These are phyloP conservation scores for Chlamydomonas sphaeroides DNA, from an alignment of 139 green algal species.

Conservation along the genomic window DNA sequence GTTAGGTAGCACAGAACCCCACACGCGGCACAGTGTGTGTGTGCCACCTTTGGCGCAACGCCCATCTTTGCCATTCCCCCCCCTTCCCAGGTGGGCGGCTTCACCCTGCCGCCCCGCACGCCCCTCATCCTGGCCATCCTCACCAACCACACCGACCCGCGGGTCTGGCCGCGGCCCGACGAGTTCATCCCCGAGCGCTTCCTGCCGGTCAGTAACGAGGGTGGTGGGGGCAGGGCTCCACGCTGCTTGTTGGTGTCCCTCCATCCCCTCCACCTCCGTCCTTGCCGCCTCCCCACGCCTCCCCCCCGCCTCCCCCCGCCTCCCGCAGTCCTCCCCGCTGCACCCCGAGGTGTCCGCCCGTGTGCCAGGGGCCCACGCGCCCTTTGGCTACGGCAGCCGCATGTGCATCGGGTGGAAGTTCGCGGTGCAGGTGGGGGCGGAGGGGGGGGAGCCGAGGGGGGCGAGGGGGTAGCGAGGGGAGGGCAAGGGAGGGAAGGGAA, in stretches of 20 bases:
- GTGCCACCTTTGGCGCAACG: no score
- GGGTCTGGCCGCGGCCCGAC: constrained; percentile 50
- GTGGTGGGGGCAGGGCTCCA: no score
- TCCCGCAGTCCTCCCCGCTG: constrained; percentile 10
- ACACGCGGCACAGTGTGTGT: no score
- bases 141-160: constrained; percentile 56
- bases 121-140: constrained; percentile 45
- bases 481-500: no score
- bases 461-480: no score
- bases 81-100: constrained; percentile 8
- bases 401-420: constrained; percentile 63
- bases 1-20: no score
- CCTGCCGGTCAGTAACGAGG: constrained; percentile 42
- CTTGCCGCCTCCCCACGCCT: not conserved
- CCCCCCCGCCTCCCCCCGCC: not conserved
- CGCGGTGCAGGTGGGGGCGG: constrained; percentile 42
- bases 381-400: constrained; percentile 52
- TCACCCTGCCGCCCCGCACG: not conserved
- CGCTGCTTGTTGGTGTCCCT: not conserved
- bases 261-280: not conserved
- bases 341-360: constrained; percentile 6
- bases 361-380: constrained; percentile 22
- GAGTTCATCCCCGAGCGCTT: constrained; percentile 68
- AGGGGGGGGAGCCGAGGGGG: no score
- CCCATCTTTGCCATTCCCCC: no score